Percentiles rank a stretch among this genome's conserved stretches.
These are phyloP conservation scores for Thymus quinquecostatus DNA, from an alignment of 257 asterid genomes.

Conservation along the genomic window DNA sequence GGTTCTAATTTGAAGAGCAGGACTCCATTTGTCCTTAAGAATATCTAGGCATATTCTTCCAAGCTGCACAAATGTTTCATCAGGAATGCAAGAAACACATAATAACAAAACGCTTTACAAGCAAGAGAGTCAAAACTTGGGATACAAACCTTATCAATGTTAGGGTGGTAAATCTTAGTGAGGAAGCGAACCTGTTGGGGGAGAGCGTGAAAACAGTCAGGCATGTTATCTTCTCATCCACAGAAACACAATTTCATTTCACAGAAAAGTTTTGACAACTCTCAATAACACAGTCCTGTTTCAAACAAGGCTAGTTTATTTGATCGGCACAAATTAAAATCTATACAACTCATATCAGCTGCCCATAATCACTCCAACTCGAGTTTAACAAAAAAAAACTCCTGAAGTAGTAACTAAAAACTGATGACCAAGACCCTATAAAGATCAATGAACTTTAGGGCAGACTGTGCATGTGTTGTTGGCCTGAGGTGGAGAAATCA, in stretches of 20 bases:
- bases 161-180: slow-evolving; percentile 99
- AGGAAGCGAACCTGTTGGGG: slow-evolving; percentile 92
- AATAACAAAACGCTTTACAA: not conserved
- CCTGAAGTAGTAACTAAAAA: not conserved
- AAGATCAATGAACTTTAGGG: not conserved
- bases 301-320: slow-evolving; percentile 23
- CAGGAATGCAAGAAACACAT: slow-evolving; percentile 7
- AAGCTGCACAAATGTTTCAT: slow-evolving; percentile 60
- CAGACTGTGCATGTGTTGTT: not conserved
- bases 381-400: slow-evolving; percentile 2
- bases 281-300: slow-evolving; percentile 22
- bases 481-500: not conserved
- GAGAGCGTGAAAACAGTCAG: slow-evolving; percentile 31
- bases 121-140: slow-evolving; percentile 13
- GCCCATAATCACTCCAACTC: slow-evolving; percentile 18
- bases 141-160: slow-evolving; percentile 88
- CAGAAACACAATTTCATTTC: slow-evolving; percentile 32
- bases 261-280: slow-evolving; percentile 23
- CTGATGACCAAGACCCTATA: slow-evolving; percentile 24
- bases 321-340: slow-evolving; percentile 8
- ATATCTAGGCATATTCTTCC: slow-evolving; percentile 99
- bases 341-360: not conserved
- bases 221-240: slow-evolving; percentile 24
- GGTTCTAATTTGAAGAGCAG: slow-evolving; percentile 99
- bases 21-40: slow-evolving; percentile 99